phyloP scores from a whole-genome alignment of 768 basidiomycete species.

The Suillus hirtellus region DNA sequence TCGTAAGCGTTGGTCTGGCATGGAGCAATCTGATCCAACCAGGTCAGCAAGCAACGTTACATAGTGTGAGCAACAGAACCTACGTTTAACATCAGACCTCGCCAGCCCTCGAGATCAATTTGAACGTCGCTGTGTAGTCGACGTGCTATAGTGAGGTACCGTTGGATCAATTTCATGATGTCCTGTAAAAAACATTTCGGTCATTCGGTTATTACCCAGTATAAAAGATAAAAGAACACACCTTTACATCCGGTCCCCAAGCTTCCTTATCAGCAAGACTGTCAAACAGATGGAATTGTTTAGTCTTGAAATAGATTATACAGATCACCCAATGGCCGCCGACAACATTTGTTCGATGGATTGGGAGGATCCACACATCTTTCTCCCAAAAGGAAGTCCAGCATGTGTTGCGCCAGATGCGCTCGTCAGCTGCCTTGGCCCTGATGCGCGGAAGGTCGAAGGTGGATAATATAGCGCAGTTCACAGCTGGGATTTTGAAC shows the following conservation, averaged over 20 bases:
- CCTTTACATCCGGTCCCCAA: conserved; percentile 11
- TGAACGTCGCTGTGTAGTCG: not conserved
- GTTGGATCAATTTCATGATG: conserved; percentile 10
- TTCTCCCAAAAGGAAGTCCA: conserved; percentile 32
- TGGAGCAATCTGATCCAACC: not conserved
- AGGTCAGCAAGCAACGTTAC: not conserved
- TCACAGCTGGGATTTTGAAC: not conserved
- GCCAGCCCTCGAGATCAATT: conserved; percentile 12
- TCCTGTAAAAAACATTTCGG: not conserved
- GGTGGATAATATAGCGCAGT: conserved; percentile 15
- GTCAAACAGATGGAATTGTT: conserved; percentile 15
- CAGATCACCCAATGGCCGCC: conserved; percentile 36
- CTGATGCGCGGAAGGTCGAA: conserved; percentile 11
- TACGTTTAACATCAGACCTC: conserved; percentile 1
- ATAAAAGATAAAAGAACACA: not conserved
- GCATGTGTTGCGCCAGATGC: conserved; percentile 24
- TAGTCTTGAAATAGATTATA: conserved; percentile 7
- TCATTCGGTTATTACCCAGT: not conserved
- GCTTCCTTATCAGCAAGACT: conserved; percentile 9
- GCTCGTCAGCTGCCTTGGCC: conserved; percentile 4
- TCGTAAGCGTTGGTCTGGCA: conserved; percentile 23
- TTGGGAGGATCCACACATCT: conserved; percentile 38
- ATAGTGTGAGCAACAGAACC: not conserved
- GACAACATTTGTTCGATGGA: conserved; percentile 26
- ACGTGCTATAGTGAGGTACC: conserved; percentile 6